Base-by-base conservation (phyloP, 257 asterid genomes). In the Striga asiatica region DNA sequence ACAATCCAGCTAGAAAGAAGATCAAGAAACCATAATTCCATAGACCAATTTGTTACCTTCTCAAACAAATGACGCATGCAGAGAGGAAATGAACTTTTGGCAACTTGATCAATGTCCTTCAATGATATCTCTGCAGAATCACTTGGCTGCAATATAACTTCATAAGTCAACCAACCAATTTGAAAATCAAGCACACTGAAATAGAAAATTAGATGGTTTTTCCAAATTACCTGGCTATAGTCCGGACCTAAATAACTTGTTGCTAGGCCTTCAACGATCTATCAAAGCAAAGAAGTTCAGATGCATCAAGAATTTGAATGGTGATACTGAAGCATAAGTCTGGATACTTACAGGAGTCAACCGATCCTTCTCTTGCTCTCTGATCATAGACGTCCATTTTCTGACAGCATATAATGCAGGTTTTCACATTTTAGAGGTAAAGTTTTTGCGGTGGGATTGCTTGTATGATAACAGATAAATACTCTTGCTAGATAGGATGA, bases 31-130 rank as follows among this genome's bases (percentile, higher is more conserved):
- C 29, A 20, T 41, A 22, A 64, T 65, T 56, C 61, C 18, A 4
- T 9, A 31, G 51, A 64, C 62, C 56, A 55, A 39, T 34, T 59
- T 50, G 57, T 66, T 56, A 92, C 97, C 95, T 84, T 92, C 11
- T 74, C 95, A 69, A 88, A 92, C 60, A 92, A 75, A 74, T 88
- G 91, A n/a, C 83, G 91, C 99, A 92, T 92, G 76, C 99, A 92
- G 64, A 92, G 81, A 58, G 99, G 99, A 69, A 92, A 92, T 31
- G 97, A 88, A 61, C 76, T 82, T 74, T 73, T 80, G 38, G 95
- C 95, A 58, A 84, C 79, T 74, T 79, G 91, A 77, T 92, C 97
- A 50, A 92, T 84, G 75, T 84, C 99, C 68, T 74, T 76, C 48
- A 92, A 61, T 60, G 95, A 88, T 66, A 84, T 70, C 50, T 82